Evolutionary conservation across 352 stramenopile genomes (phyloP).

Genomic region (Globisporangium rhizosaccharum): DNA sequence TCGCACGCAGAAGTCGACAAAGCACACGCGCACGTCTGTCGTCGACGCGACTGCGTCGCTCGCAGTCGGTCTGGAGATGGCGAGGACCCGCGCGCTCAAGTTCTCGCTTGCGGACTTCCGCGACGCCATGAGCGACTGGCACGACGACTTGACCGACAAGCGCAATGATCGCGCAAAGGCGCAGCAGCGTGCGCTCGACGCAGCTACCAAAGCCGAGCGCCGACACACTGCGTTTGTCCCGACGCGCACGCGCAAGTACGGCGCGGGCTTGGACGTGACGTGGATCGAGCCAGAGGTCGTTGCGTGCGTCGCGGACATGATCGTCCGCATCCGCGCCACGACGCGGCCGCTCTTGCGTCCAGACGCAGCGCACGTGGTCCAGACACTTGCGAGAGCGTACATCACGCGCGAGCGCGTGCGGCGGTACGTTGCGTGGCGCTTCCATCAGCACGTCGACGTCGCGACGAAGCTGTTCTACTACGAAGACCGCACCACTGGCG

Average conservation of each 20-base stretch:
- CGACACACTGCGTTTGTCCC: conserved; percentile 27
- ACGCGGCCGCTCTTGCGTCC: conserved; percentile 24
- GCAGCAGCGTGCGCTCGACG: not conserved
- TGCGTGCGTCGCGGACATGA: conserved; percentile 40
- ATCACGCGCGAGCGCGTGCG: conserved; percentile 33
- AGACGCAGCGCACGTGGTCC: conserved; percentile 54
- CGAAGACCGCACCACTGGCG: conserved; percentile 27
- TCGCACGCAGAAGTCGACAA: not conserved
- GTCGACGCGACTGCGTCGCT: conserved; percentile 25
- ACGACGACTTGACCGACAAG: conserved; percentile 40
- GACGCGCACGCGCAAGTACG: conserved; percentile 36
- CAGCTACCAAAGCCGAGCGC: conserved; percentile 5
- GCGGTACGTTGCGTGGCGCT: conserved; percentile 30
- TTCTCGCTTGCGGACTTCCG: conserved; percentile 41
- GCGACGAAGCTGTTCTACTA: conserved; percentile 59
- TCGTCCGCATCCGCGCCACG: conserved; percentile 22
- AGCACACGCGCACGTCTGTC: not conserved
- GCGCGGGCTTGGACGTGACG: conserved; percentile 48
- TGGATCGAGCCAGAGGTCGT: conserved; percentile 63
- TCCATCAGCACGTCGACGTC: conserved; percentile 31
- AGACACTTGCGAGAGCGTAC: conserved; percentile 40
- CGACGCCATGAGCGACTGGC: conserved; percentile 46
- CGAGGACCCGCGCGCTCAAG: conserved; percentile 42
- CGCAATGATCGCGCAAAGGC: conserved; percentile 16
- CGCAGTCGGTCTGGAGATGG: conserved; percentile 44